A percentile compares a stretch with the other conserved stretches of the same genome.
Conservation (phyloP, 169 alveolate genomes). For the Plasmodium chabaudi region DNA sequence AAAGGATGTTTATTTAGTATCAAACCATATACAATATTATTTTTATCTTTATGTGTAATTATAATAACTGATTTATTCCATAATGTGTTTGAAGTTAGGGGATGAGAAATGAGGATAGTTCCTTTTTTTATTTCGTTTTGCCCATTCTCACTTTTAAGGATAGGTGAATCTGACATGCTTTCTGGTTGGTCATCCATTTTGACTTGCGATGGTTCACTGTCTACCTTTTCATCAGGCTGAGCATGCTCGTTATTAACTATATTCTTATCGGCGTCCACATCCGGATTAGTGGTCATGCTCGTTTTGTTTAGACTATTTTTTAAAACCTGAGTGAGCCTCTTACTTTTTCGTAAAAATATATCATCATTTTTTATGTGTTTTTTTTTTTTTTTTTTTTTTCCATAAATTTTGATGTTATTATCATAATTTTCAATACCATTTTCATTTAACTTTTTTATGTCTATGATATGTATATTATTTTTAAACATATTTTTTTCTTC, state of each 20-base stretch:
- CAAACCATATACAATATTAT: constrained; percentile 64
- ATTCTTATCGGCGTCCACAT: not conserved
- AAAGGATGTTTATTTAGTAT: constrained; percentile 70
- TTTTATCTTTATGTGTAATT: constrained; percentile 61
- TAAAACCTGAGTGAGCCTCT: not conserved
- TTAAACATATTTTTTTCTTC: constrained; percentile 3
- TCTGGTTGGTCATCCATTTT: not conserved
- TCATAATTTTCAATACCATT: not conserved
- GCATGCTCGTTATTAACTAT: not conserved
- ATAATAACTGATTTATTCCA: constrained; percentile 64
- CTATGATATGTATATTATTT: constrained; percentile 3
- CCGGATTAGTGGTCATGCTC: not conserved
- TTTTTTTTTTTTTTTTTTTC: not conserved
- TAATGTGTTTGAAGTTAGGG: constrained; percentile 35
- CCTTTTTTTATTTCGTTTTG: constrained; percentile 70
- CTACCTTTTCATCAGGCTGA: not conserved
- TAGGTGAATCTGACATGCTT: not conserved
- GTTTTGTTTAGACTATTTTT: not conserved
- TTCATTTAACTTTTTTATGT: not conserved
- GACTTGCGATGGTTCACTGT: not conserved
- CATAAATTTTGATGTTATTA: not conserved
- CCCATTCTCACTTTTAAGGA: constrained; percentile 8
- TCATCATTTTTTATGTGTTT: not conserved
- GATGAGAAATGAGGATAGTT: constrained; percentile 42
- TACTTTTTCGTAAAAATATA: not conserved